phyloP scores from a whole-genome alignment of 164 flowering plant genomes.

The Chloranthus sessilifolius region DNA sequence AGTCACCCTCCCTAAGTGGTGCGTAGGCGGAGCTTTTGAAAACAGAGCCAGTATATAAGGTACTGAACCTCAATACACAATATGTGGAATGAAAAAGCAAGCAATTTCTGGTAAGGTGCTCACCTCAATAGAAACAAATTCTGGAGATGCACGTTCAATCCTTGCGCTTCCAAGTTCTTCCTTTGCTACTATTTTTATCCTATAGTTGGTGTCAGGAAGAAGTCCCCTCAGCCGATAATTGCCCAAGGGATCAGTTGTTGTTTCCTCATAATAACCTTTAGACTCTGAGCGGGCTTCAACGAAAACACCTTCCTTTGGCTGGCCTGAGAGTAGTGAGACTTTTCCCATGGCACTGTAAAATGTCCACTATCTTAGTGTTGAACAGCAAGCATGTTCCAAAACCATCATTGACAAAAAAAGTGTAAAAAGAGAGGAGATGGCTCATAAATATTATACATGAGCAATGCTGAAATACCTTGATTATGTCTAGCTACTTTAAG shows the following conservation, averaged over 20 bases:
- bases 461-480: too few species aligned
- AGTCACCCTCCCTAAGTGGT: too few species aligned
- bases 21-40: too few species aligned
- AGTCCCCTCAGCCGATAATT: conserved; percentile 86
- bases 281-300: conserved; percentile 91
- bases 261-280: conserved; percentile 87
- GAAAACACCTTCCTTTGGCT: conserved; percentile 78
- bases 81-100: background rate
- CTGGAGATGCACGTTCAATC: conserved; percentile 95
- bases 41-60: too few species aligned
- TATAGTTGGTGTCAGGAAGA: conserved; percentile 69
- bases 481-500: too few species aligned
- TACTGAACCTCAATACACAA: too few species aligned
- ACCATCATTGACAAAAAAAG: too few species aligned
- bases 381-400: too few species aligned
- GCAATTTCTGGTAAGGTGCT: conserved; percentile 9
- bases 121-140: conserved; percentile 61
- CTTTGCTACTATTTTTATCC: conserved; percentile 60
- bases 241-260: conserved; percentile 76
- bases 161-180: conserved; percentile 37
- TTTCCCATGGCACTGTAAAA: conserved; percentile 72
- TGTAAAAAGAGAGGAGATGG: too few species aligned
- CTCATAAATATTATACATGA: too few species aligned
- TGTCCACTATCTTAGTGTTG: too few species aligned
- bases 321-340: conserved; percentile 83